A percentile compares a stretch with the other conserved stretches of the same genome.
These are phyloP conservation scores for Penicillium sp. DNA, from an alignment of 2,329 filamentous ascomycete species.

Conservation along the genomic window DNA sequence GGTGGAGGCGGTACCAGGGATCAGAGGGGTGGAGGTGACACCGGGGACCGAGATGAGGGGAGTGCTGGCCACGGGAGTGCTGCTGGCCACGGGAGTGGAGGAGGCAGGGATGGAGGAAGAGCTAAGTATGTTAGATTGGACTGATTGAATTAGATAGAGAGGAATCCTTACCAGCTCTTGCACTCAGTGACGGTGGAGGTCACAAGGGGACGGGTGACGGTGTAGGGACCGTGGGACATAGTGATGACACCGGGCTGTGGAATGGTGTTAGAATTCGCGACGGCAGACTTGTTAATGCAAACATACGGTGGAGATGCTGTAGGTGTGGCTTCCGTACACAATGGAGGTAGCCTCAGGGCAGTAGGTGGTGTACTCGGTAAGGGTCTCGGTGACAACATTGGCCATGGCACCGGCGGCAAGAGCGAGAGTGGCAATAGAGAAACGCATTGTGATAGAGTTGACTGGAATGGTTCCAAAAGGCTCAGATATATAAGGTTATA, in stretches of 20 bases:
- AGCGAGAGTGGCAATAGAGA: slow-evolving; percentile 44
- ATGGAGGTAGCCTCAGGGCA: slow-evolving; percentile 67
- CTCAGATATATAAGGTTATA: slow-evolving; percentile 5
- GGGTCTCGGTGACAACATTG: slow-evolving; percentile 59
- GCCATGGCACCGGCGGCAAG: slow-evolving; percentile 42
- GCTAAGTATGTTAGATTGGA: slow-evolving; percentile 14
- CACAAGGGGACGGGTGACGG: slow-evolving; percentile 52
- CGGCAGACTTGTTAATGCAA: neutral
- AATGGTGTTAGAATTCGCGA: neutral
- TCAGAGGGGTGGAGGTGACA: slow-evolving; percentile 22
- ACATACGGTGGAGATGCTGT: slow-evolving; percentile 64
- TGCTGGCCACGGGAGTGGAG: slow-evolving; percentile 22
- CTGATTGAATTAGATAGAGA: neutral
- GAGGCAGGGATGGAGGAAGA: slow-evolving; percentile 25
- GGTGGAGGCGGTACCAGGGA: slow-evolving; percentile 15
- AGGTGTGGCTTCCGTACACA: slow-evolving; percentile 64
- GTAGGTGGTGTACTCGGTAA: slow-evolving; percentile 67
- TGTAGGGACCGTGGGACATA: slow-evolving; percentile 72
- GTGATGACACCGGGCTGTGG: slow-evolving; percentile 65
- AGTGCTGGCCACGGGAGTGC: slow-evolving; percentile 20
- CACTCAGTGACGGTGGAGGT: slow-evolving; percentile 54
- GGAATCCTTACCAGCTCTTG: slow-evolving; percentile 39
- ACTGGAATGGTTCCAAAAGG: slow-evolving; percentile 11
- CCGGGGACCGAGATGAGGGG: slow-evolving; percentile 13
- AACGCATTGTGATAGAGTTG: slow-evolving; percentile 48